phyloP scores from a whole-genome alignment of 2,329 filamentous ascomycete species.

The Beauveria sp. region DNA sequence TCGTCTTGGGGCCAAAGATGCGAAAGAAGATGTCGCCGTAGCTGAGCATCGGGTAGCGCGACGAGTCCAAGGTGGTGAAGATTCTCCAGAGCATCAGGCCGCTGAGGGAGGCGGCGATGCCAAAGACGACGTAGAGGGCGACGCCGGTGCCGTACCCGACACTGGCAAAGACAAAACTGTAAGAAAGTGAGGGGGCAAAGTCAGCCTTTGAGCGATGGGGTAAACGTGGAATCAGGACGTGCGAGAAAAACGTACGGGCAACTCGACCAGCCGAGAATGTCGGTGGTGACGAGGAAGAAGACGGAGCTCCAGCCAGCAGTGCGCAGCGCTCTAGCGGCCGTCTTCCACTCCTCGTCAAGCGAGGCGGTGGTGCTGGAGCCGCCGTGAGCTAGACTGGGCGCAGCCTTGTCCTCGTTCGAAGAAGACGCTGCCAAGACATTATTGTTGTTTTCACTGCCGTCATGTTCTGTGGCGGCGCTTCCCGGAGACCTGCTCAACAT shows the following conservation, averaged over 20 bases:
- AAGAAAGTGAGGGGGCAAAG: not conserved
- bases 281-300: constrained; percentile 43
- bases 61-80: constrained; percentile 37
- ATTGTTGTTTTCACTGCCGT: not conserved
- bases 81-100: constrained; percentile 36
- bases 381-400: not conserved
- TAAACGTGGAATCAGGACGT: not conserved
- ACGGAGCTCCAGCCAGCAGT: constrained; percentile 38
- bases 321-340: constrained; percentile 35
- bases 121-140: constrained; percentile 36
- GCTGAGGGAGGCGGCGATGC: constrained; percentile 28
- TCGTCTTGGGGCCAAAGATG: constrained; percentile 33
- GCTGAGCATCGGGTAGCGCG: constrained; percentile 35
- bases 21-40: constrained; percentile 41
- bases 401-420: not conserved
- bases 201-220: not conserved
- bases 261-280: constrained; percentile 36
- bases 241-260: constrained; percentile 21
- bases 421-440: not conserved
- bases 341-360: constrained; percentile 32
- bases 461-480: not conserved
- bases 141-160: constrained; percentile 36
- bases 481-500: not conserved
- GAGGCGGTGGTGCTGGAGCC: constrained; percentile 13
- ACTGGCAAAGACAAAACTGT: constrained; percentile 17